Conservation (phyloP, 305 asterid genomes). For the Fraxinus paxiana region DNA sequence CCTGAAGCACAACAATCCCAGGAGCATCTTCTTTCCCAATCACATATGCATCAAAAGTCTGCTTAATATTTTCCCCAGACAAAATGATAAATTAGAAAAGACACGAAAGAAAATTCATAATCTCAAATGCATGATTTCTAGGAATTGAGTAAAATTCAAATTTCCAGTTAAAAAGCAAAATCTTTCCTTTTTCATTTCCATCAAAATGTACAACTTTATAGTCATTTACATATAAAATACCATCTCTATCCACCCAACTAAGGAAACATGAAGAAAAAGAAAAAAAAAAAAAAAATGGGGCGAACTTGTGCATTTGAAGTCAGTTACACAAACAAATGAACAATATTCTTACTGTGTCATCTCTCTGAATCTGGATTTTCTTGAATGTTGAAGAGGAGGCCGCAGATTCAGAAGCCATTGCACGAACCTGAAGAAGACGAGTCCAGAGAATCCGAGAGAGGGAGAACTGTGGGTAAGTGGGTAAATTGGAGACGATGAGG, state of each 20-base stretch:
- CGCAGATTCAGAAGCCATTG: slow-evolving; percentile 64
- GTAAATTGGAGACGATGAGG: slow-evolving; percentile 26
- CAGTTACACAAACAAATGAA: not conserved
- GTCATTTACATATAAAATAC: not conserved
- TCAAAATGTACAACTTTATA: not conserved
- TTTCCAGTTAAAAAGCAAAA: not conserved
- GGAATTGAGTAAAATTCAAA: not conserved
- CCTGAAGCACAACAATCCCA: slow-evolving; percentile 90
- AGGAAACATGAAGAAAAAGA: not conserved
- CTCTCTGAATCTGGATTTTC: slow-evolving; percentile 79
- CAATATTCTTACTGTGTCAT: slow-evolving; percentile 43
- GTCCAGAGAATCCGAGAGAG: slow-evolving; percentile 20
- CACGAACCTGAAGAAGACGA: slow-evolving; percentile 42
- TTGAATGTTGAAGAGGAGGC: slow-evolving; percentile 54
- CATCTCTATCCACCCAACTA: not conserved
- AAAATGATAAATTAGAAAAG: not conserved
- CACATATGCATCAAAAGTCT: slow-evolving; percentile 90
- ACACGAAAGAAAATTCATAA: not conserved
- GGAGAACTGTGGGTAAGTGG: not conserved
- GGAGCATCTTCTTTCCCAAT: slow-evolving; percentile 89
- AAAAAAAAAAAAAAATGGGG: not conserved
- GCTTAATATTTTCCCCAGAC: slow-evolving; percentile 16
- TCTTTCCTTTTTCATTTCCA: not conserved
- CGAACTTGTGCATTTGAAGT: not conserved
- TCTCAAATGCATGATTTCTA: not conserved